Evolutionary conservation across 192 early-diverging fungal species (phyloP), one percentile per base, ranked within the genome.

Genomic region (Backusella sp.): DNA sequence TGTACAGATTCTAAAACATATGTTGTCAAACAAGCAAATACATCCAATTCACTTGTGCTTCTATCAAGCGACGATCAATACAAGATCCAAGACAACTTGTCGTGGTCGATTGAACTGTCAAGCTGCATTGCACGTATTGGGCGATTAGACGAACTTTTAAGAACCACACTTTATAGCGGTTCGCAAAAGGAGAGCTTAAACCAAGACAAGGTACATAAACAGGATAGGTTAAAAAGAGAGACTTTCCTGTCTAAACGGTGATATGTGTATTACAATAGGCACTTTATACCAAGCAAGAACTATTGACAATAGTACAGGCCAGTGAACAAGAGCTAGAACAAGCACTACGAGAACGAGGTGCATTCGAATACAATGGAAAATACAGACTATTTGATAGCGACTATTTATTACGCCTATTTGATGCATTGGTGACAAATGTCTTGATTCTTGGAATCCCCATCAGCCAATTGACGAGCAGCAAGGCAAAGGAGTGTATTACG

Each of bases 221-320:
- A 21, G 73, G 17, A 36, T 0, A 36, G 15, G 0, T 19, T 14
- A 14, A 59, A 59, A 26, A 46, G n/a, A 21, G 36, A 74, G 32
- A 68, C 41, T n/a, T 42, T 4, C 23, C 59, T 67, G 11, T 44
- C 42, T 17, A 44, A 44, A 44, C 3, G 14, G 14, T 14, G 15
- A 26, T 36, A 21, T 42, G 2, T 9, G 35, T 65, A 21, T 42
- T 5, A 19, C 4, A 1, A 15, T 32, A 85, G 84, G 52, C 53
- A 1, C 28, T 82, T 14, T 86, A 86, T 75, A 83, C 79, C 9
- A 78, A 75, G 66, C 39, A 72, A 4, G 76, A 80, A 19, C 72
- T 88, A 0, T 76, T 84, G 15, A 85, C 85, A 0, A 39, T 78
- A n/a, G 67, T 88, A 30, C 87, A 88, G 49, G 87, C 87, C 23